phyloP scores from a whole-genome alignment of 2,329 filamentous ascomycete species.

The Hypomyces rosellus region DNA sequence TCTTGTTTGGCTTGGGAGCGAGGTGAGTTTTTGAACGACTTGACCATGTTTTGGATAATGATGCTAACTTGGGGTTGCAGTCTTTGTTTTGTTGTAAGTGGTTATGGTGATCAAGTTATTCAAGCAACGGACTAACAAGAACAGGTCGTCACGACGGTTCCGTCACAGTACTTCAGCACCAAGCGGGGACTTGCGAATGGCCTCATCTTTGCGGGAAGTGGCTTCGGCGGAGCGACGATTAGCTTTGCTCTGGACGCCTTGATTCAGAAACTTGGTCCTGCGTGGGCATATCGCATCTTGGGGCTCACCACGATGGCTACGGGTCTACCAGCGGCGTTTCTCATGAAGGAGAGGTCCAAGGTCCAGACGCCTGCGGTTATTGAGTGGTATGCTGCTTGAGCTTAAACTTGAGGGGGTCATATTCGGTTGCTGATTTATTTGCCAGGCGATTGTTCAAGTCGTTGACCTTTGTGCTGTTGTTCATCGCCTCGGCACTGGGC shows the following conservation, averaged over 20 bases:
- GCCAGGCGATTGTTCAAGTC: conserved; percentile 45
- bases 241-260: conserved; percentile 44
- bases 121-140: no score
- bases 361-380: conserved; percentile 34
- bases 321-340: conserved; percentile 48
- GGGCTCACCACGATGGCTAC: conserved; percentile 47
- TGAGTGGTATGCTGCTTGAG: conserved; percentile 37
- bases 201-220: conserved; percentile 47
- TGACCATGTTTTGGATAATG: background rate
- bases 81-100: conserved; percentile 32
- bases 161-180: conserved; percentile 49
- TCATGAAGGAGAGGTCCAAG: conserved; percentile 42
- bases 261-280: conserved; percentile 37
- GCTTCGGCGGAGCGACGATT: conserved; percentile 49
- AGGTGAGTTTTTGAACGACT: conserved; percentile 16
- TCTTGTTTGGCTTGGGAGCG: conserved; percentile 27
- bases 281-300: conserved; percentile 48
- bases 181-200: conserved; percentile 52
- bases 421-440: conserved; percentile 36
- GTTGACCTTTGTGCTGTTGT: conserved; percentile 44
- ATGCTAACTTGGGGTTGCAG: conserved; percentile 10
- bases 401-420: conserved; percentile 34
- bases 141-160: conserved; percentile 37
- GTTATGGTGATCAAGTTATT: no score
- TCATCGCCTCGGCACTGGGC: conserved; percentile 47